A percentile compares a stretch with the other conserved stretches of the same genome.
Evolutionary conservation across 495 filamentous ascomycete genomes (phyloP).

Genomic region (Echria macrotheca): DNA sequence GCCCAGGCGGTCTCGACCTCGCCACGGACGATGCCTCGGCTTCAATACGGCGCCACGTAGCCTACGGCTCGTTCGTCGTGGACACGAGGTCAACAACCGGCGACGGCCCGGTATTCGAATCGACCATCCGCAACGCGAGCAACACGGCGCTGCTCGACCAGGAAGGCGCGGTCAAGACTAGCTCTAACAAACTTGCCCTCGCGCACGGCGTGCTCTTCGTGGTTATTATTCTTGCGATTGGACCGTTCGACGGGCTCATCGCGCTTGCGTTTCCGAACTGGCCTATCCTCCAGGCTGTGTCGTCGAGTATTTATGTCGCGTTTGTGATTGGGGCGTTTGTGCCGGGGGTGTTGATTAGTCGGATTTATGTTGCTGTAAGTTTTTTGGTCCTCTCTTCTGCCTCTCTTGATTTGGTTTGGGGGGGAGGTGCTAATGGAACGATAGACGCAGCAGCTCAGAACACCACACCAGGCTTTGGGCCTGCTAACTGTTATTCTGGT

Average conservation of each 20-base stretch:
- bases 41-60: conserved; percentile 46
- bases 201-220: conserved; percentile 51
- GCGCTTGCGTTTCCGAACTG: conserved; percentile 41
- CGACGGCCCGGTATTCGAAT: conserved; percentile 18
- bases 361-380: conserved; percentile 48
- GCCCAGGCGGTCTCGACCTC: conserved; percentile 30
- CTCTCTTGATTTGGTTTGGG: neutral
- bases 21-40: conserved; percentile 35
- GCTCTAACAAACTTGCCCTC: conserved; percentile 20
- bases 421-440: neutral
- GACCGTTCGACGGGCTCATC: conserved; percentile 50
- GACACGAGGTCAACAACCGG: conserved; percentile 47
- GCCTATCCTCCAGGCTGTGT: conserved; percentile 44
- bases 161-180: conserved; percentile 11
- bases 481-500: conserved; percentile 44
- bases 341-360: conserved; percentile 46
- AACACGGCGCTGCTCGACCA: conserved; percentile 18
- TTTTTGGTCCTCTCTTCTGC: neutral
- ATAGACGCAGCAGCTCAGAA: conserved; percentile 46
- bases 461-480: conserved; percentile 56
- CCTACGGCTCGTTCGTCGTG: conserved; percentile 51
- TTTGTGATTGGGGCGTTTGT: conserved; percentile 43
- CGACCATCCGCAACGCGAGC: neutral
- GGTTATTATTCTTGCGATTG: conserved; percentile 46
- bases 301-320: conserved; percentile 39